Base-by-base conservation (phyloP, 2,329 filamentous ascomycete genomes). In the Arthrobotrys pseudoclavata region DNA sequence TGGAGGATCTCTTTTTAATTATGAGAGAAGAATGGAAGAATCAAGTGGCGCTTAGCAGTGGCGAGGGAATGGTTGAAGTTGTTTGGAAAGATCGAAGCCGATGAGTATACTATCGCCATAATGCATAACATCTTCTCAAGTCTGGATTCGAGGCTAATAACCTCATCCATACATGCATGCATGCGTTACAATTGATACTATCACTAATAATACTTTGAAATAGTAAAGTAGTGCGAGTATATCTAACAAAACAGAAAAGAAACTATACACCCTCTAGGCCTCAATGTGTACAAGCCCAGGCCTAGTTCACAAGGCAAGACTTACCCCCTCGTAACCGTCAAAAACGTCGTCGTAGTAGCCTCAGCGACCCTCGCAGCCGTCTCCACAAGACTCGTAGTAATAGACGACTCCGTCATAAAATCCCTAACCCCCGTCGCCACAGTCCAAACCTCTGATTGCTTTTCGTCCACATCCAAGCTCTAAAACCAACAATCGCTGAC, bases 381-480 rank as follows among this genome's bases (percentile, higher is more conserved):
- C 15, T 9, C 12, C 37, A 3, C 9, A 15, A 40, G 12, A 5
- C 12, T 15, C 2, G 2, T 40, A 3, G 37, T 40, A 40, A 15
- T 40, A 31, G 7, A 31, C 37, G 13, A 40, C 2, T 3, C 13
- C 37, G 37, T 34, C 3, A 34, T 34, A 34, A 34, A 5, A 4
- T 34, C 31, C 31, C 12, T 34, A 2, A n/a, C 3, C 15, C 37
- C 37, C 37, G 37, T 15, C 15, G 12, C 37, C 37, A 40, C 1
- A 40, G 37, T 12, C 18, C n/a, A 22, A 60, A 76, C 1, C 61
- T 37, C 48, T 9, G 12, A 70, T 66, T 61, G 22, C 64, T 57
- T 48, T 61, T 69, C 26, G 64, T 70, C 72, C 72, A 76, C 64
- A 76, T 69, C 72, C 72, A 76, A 29, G 48, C 72, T 6, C 72